These are phyloP conservation scores for Paspalum vaginatum DNA, from an alignment of 176 grass and related monocot species.

Conservation along the genomic window DNA sequence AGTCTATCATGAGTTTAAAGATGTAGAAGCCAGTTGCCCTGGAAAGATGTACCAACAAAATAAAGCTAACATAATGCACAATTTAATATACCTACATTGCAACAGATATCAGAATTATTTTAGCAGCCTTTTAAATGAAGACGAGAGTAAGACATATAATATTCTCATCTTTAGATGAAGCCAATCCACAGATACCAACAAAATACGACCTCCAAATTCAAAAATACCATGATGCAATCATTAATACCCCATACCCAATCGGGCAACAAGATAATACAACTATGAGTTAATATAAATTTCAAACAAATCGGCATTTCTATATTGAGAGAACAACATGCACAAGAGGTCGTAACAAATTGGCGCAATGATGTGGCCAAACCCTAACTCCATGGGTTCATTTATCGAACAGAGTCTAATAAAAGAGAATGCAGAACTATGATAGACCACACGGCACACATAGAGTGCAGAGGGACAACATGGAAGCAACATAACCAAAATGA, in stretches of 20 bases:
- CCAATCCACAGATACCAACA: conserved; percentile 5
- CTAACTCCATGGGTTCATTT: neutral
- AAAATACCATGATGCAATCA: conserved; percentile 9
- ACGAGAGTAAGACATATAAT: conserved; percentile 15
- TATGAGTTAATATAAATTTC: conserved; percentile 18
- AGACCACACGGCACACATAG: neutral
- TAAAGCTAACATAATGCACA: conserved; percentile 3
- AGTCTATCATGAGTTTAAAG: neutral
- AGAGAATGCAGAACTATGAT: conserved; percentile 15
- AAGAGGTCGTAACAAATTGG: neutral
- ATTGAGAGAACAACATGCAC: neutral
- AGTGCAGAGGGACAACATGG: neutral
- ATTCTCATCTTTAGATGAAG: conserved; percentile 9
- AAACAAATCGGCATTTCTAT: conserved; percentile 13
- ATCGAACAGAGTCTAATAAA: neutral
- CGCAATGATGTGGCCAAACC: neutral
- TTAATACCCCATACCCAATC: conserved; percentile 29
- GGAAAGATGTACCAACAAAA: neutral
- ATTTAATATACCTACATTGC: conserved; percentile 5
- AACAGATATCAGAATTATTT: conserved; percentile 1
- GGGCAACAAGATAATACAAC: conserved; percentile 18
- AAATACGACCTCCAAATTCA: conserved; percentile 13
- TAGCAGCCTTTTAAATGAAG: conserved; percentile 10
- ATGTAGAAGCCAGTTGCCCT: neutral
- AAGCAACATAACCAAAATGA: neutral